phyloP scores from a whole-genome alignment of 192 early-diverging fungal species.

The Obelidium mucronatum region DNA sequence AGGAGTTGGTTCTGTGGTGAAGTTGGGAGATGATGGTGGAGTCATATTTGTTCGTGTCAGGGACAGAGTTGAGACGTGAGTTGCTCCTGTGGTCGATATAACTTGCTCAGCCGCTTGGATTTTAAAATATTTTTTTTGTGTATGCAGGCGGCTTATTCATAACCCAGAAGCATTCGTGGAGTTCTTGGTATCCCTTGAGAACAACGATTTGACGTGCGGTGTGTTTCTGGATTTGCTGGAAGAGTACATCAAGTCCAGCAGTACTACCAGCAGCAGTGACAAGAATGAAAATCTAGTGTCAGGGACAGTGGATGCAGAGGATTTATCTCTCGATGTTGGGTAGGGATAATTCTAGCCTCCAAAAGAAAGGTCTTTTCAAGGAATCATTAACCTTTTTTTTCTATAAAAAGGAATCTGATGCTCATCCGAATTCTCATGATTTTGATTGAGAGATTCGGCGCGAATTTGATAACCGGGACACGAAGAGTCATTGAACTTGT shows the following conservation, averaged over 20 bases:
- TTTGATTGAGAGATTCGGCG: conserved; percentile 38
- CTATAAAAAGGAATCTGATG: conserved; percentile 26
- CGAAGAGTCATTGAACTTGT: conserved; percentile 18
- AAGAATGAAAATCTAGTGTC: conserved; percentile 33
- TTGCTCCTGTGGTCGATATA: conserved; percentile 31
- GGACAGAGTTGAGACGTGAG: conserved; percentile 2
- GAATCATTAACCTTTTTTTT: background rate
- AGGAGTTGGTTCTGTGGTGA: conserved; percentile 15
- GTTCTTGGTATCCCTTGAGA: conserved; percentile 63
- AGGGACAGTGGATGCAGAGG: background rate
- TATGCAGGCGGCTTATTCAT: background rate
- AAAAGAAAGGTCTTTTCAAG: background rate
- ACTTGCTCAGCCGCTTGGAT: too few species aligned
- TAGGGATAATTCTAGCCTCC: background rate
- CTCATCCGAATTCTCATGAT: conserved; percentile 53
- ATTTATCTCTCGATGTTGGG: background rate
- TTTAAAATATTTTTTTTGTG: too few species aligned
- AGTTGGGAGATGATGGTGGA: conserved; percentile 33
- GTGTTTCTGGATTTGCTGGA: conserved; percentile 80
- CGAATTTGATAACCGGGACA: conserved; percentile 13
- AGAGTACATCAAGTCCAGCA: conserved; percentile 67
- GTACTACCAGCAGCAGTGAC: conserved; percentile 39
- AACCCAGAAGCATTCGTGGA: conserved; percentile 70
- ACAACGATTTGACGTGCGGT: conserved; percentile 68
- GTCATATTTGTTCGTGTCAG: conserved; percentile 13